Conservation (phyloP, 768 basidiomycete genomes). For the Termitomyces sp. region DNA sequence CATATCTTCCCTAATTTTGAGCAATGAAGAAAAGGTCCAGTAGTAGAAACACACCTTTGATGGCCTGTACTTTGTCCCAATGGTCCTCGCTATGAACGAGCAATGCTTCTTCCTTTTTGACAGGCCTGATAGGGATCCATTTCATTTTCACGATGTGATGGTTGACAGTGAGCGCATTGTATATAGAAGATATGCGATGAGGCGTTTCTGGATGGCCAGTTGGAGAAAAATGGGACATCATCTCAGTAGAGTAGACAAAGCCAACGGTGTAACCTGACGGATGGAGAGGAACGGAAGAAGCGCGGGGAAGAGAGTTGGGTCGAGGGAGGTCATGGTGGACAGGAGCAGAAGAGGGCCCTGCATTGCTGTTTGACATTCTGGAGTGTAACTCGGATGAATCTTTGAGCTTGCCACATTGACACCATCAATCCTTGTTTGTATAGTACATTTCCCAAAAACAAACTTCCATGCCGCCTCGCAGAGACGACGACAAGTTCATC, state of each 20-base stretch:
- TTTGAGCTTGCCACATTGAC: background rate
- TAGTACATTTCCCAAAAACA: background rate
- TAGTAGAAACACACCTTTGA: constrained; percentile 60
- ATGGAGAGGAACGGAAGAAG: constrained; percentile 41
- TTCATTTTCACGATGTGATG: constrained; percentile 72
- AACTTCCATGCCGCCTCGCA: constrained; percentile 28
- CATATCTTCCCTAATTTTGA: constrained; percentile 50
- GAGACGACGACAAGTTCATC: constrained; percentile 40
- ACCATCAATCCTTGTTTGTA: constrained; percentile 6
- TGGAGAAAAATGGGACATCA: constrained; percentile 80
- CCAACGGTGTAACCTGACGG: constrained; percentile 55
- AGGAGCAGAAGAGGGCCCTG: constrained; percentile 9
- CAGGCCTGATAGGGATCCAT: constrained; percentile 70
- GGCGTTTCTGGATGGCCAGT: constrained; percentile 68
- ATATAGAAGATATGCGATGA: constrained; percentile 80
- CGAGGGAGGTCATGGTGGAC: background rate
- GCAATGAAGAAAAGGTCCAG: background rate
- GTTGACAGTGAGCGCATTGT: constrained; percentile 55
- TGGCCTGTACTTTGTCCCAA: constrained; percentile 86
- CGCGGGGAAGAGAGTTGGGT: constrained; percentile 26
- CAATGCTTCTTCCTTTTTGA: constrained; percentile 72
- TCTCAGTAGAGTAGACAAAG: constrained; percentile 82
- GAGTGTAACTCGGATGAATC: background rate
- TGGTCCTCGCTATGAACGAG: constrained; percentile 90
- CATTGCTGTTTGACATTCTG: constrained; percentile 12